A percentile compares a stretch with the other conserved stretches of the same genome.
Evolutionary conservation across 2,329 filamentous ascomycete species (phyloP).

Genomic region (Pyrenophora tritici-repentis): DNA sequence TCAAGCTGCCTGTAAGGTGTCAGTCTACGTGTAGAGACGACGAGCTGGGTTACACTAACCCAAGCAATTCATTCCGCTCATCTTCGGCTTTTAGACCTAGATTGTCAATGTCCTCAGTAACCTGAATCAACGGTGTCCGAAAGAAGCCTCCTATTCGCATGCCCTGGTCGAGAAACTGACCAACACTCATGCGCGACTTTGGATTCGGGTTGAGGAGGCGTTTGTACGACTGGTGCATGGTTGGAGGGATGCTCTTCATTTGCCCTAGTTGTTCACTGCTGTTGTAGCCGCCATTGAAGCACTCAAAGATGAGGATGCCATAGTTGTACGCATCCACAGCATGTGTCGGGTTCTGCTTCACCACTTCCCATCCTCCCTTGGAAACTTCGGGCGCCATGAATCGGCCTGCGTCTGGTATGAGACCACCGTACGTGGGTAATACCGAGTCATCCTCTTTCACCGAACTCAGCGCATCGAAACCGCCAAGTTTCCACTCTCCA

Average conservation of each 20-base stretch:
- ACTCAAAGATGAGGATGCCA: constrained; percentile 83
- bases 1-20: constrained; percentile 68
- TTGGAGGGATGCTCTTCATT: constrained; percentile 82
- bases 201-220: constrained; percentile 86
- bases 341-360: constrained; percentile 79
- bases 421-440: constrained; percentile 87
- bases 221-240: constrained; percentile 91
- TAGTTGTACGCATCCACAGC: constrained; percentile 89
- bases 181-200: constrained; percentile 82
- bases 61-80: constrained; percentile 84
- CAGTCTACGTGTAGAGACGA: constrained; percentile 5
- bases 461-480: constrained; percentile 90
- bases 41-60: constrained; percentile 49
- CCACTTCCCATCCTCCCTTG: constrained; percentile 85
- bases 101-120: constrained; percentile 92
- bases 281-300: constrained; percentile 83
- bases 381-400: constrained; percentile 88
- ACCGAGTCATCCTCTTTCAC: constrained; percentile 95
- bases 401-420: constrained; percentile 81
- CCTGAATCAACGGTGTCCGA: constrained; percentile 85
- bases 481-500: constrained; percentile 95
- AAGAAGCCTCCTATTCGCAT: constrained; percentile 84
- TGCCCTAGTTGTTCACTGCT: constrained; percentile 81
- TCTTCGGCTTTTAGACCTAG: constrained; percentile 83
- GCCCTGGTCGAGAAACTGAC: constrained; percentile 88